Evolutionary conservation across 495 filamentous ascomycete genomes (phyloP).

Genomic region (Paragyromitra xinjiangensis): DNA sequence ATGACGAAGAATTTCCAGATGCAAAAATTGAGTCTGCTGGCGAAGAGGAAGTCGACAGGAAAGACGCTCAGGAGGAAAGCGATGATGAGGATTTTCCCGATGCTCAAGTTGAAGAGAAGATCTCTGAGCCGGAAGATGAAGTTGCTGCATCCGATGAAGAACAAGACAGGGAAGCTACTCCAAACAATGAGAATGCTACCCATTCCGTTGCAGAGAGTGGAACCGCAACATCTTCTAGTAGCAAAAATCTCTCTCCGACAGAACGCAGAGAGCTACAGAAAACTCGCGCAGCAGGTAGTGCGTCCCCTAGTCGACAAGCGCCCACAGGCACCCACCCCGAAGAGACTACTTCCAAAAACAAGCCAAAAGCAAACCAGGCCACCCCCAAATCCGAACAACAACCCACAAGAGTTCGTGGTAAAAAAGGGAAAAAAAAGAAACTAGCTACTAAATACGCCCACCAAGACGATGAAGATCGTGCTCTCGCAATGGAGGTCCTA

Average conservation of each 20-base stretch:
- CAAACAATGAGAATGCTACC: slow-evolving; percentile 52
- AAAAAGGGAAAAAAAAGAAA: slow-evolving; percentile 85
- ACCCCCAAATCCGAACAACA: slow-evolving; percentile 56
- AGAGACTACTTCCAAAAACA: slow-evolving; percentile 17
- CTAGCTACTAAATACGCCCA: slow-evolving; percentile 88
- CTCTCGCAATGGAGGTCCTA: slow-evolving; percentile 79
- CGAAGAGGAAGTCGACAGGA: slow-evolving; percentile 57
- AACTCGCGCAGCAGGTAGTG: slow-evolving; percentile 58
- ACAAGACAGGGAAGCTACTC: slow-evolving; percentile 21
- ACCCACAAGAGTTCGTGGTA: slow-evolving; percentile 72
- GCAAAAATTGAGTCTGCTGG: slow-evolving; percentile 57
- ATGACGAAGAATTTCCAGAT: slow-evolving; percentile 58
- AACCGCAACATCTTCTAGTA: slow-evolving; percentile 15
- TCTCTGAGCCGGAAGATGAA: slow-evolving; percentile 8
- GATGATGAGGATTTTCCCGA: slow-evolving; percentile 58
- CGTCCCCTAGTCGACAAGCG: slow-evolving; percentile 9
- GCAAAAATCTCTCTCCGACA: slow-evolving; percentile 63
- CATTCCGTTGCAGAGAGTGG: slow-evolving; percentile 37
- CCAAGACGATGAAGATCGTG: slow-evolving; percentile 93
- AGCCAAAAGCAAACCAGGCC: slow-evolving; percentile 17
- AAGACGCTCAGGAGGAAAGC: slow-evolving; percentile 56
- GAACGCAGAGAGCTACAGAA: slow-evolving; percentile 64
- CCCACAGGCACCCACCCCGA: slow-evolving; percentile 14
- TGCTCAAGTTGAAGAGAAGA: slow-evolving; percentile 30
- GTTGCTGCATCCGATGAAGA: slow-evolving; percentile 21